These are phyloP conservation scores for Ophiostoma ulmi DNA, from an alignment of 2,329 filamentous ascomycete genomes.

Conservation along the genomic window DNA sequence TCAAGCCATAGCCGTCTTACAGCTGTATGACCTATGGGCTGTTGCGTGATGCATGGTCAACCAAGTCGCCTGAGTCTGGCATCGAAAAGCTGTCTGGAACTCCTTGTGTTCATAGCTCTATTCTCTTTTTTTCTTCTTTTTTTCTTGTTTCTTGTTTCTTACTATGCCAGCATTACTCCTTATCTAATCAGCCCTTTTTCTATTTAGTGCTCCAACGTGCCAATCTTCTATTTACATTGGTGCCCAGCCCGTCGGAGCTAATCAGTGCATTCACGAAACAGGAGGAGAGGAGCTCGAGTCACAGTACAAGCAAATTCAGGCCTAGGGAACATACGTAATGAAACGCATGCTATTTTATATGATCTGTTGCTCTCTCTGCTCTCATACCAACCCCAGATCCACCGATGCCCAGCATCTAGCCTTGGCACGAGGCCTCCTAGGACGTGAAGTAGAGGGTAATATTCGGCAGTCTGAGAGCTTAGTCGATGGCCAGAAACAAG, in stretches of 20 bases:
- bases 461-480: not conserved
- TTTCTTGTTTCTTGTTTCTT: too few species aligned
- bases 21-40: not conserved
- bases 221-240: not conserved
- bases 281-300: not conserved
- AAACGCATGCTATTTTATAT: not conserved
- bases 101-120: too few species aligned
- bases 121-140: too few species aligned
- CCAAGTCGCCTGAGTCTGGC: too few species aligned
- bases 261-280: not conserved
- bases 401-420: not conserved
- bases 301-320: not conserved
- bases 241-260: not conserved
- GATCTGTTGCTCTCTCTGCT: not conserved
- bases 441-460: not conserved
- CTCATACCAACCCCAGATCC: not conserved
- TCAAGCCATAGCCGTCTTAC: too few species aligned
- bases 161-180: too few species aligned
- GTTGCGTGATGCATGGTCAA: not conserved
- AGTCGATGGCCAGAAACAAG: too few species aligned
- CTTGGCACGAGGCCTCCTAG: not conserved
- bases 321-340: not conserved
- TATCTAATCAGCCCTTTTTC: too few species aligned
- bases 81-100: too few species aligned
- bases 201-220: not conserved